phyloP scores from a whole-genome alignment of 1,284 basidiomycete species.

The Leccinum pachyderme region DNA sequence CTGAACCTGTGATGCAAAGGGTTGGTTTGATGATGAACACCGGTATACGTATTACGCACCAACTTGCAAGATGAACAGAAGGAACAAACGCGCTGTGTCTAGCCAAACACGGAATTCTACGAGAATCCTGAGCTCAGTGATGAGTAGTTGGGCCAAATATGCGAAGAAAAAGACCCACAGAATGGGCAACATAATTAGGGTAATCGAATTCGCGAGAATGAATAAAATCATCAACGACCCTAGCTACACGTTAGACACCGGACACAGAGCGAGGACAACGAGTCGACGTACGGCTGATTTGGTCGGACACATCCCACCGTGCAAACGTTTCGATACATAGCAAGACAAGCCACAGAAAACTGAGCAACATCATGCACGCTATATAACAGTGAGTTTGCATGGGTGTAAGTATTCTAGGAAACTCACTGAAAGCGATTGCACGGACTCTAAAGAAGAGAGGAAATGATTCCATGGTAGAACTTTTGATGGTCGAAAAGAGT shows the following conservation, averaged over 20 bases:
- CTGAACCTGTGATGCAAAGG: slow-evolving; percentile 39
- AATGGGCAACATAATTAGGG: slow-evolving; percentile 49
- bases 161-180: slow-evolving; percentile 40
- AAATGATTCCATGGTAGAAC: slow-evolving; percentile 35
- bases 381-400: not conserved
- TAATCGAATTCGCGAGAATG: slow-evolving; percentile 46
- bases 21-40: not conserved
- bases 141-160: slow-evolving; percentile 1
- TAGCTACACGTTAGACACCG: slow-evolving; percentile 17
- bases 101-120: slow-evolving; percentile 54
- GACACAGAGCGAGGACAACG: not conserved
- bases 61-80: slow-evolving; percentile 49
- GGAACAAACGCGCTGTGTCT: slow-evolving; percentile 51
- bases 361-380: slow-evolving; percentile 40
- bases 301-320: slow-evolving; percentile 40
- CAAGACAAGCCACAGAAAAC: slow-evolving; percentile 43
- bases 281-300: slow-evolving; percentile 38
- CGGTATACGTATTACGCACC: slow-evolving; percentile 34
- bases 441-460: slow-evolving; percentile 42
- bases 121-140: slow-evolving; percentile 42
- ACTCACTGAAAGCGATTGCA: slow-evolving; percentile 42
- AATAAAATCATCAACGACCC: slow-evolving; percentile 46
- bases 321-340: slow-evolving; percentile 41
- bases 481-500: not conserved
- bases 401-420: not conserved